A percentile compares a stretch with the other conserved stretches of the same genome.
These are phyloP conservation scores for Sclerotinia minor DNA, from an alignment of 2,329 filamentous ascomycete species.

Conservation along the genomic window DNA sequence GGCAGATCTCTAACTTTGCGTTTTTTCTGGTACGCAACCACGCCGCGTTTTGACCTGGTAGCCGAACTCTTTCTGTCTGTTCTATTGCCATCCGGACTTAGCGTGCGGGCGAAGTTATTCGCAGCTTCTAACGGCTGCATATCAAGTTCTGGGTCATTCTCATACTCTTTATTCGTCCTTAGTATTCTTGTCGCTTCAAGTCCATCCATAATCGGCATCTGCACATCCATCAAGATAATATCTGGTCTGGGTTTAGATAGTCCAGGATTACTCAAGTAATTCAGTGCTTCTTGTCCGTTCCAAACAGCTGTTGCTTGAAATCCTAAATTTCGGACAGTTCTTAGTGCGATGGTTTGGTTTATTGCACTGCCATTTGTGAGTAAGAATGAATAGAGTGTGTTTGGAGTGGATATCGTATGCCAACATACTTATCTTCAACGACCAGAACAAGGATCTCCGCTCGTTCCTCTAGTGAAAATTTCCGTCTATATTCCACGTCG, in stretches of 20 bases:
- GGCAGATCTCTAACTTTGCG: constrained; percentile 44
- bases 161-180: constrained; percentile 39
- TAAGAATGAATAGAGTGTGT: not conserved
- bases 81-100: not conserved
- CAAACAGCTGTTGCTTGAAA: constrained; percentile 35
- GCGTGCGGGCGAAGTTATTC: constrained; percentile 22
- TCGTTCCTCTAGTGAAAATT: constrained; percentile 26
- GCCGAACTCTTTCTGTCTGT: constrained; percentile 28
- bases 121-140: constrained; percentile 39
- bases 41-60: not conserved
- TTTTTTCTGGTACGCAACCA: constrained; percentile 28
- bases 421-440: constrained; percentile 36
- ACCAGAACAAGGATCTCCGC: constrained; percentile 32
- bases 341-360: constrained; percentile 36
- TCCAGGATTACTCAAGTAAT: constrained; percentile 31
- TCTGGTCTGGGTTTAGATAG: constrained; percentile 29
- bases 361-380: constrained; percentile 31
- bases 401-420: not conserved
- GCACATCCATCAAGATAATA: constrained; percentile 48
- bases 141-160: not conserved
- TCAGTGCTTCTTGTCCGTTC: constrained; percentile 37
- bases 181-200: constrained; percentile 50
- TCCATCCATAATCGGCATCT: constrained; percentile 57
- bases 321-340: constrained; percentile 34
- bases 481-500: not conserved